Base-by-base conservation (phyloP, 352 stramenopile species). In the Pythium insidiosum region DNA sequence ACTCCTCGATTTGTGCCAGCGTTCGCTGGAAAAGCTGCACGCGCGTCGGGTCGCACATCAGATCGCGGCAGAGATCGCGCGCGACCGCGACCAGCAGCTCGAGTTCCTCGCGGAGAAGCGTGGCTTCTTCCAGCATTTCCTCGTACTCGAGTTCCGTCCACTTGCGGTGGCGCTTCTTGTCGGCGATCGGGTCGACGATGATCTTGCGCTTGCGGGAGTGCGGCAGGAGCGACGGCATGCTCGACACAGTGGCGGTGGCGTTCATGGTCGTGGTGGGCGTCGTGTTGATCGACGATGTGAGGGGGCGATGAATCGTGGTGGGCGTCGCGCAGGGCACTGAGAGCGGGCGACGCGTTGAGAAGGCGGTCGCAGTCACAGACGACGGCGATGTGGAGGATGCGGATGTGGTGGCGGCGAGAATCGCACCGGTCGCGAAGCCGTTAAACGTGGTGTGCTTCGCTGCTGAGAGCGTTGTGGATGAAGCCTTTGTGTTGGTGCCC, bases 121-220 rank as follows among this genome's bases (percentile, higher is more conserved):
- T 75, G 28, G 75, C 75, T 44, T 88, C 75, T 30, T 82, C 65
- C 6, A 88, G 59, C 46, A 85, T 67, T 50, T 84, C 68, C 38
- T 88, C 75, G 52, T 78, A 88, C 59, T 88, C 72, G 34, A 88
- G 56, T 47, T 88, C 75, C 1, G 67, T 77, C 54, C 63, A 85
- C 5, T 48, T 61, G 30, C 72, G 72, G 41, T 50, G 51, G 33
- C 75, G 72, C 53, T 88, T 85, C 46, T 77, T 58, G 22, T 42
- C 52, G 10, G 31, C 23, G 19, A 25, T 28, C 50, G 50, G 20
- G 39, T 42, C 23, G 29, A 44, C 35, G 35, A 53, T 53, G 56
- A 60, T 53, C 52, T 60, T 60, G 44, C 52, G 52, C 52, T 60
- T 61, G 26, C 53, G 53, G 26, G 46, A 56, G 0, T 33, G 44